These are phyloP conservation scores for Hanseniaspora meyeri DNA, from an alignment of 805 yeast species.

Conservation along the genomic window DNA sequence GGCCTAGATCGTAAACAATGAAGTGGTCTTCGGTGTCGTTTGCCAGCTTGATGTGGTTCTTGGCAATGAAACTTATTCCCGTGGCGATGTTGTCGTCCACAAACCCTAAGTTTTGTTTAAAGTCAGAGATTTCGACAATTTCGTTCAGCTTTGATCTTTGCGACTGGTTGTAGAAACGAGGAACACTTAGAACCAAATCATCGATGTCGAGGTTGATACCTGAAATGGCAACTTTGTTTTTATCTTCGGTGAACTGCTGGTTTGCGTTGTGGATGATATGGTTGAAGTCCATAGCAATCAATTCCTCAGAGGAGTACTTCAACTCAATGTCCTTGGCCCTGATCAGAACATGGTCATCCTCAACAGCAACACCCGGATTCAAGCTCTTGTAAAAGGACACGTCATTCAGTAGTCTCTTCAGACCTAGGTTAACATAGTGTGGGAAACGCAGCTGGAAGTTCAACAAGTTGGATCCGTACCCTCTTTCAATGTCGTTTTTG, in stretches of 20 bases:
- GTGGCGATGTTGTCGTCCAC: conserved; percentile 90
- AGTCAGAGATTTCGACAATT: conserved; percentile 57
- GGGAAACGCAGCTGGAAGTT: conserved; percentile 67
- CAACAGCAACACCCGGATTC: conserved; percentile 47
- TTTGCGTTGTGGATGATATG: conserved; percentile 58
- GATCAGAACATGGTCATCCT: neutral
- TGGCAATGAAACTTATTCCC: conserved; percentile 62
- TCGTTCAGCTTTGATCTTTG: conserved; percentile 64
- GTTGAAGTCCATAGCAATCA: conserved; percentile 68
- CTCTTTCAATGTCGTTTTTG: conserved; percentile 44
- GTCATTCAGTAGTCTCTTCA: conserved; percentile 64
- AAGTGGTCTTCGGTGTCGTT: conserved; percentile 41
- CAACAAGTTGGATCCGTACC: conserved; percentile 65
- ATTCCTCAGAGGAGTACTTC: conserved; percentile 55
- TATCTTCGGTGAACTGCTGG: conserved; percentile 35
- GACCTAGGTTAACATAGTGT: conserved; percentile 46
- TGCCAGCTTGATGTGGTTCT: conserved; percentile 32
- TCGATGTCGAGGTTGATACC: conserved; percentile 35
- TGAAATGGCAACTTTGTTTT: conserved; percentile 36
- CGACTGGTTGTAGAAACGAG: conserved; percentile 51
- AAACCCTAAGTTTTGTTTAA: conserved; percentile 45
- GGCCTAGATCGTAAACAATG: conserved; percentile 80
- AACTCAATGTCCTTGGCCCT: conserved; percentile 6
- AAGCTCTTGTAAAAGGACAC: conserved; percentile 30
- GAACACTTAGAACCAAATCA: conserved; percentile 66